Percentiles rank a stretch among this genome's conserved stretches.
These are phyloP conservation scores for Exophiala oligosperma DNA, from an alignment of 2,329 filamentous ascomycete species.

Conservation along the genomic window DNA sequence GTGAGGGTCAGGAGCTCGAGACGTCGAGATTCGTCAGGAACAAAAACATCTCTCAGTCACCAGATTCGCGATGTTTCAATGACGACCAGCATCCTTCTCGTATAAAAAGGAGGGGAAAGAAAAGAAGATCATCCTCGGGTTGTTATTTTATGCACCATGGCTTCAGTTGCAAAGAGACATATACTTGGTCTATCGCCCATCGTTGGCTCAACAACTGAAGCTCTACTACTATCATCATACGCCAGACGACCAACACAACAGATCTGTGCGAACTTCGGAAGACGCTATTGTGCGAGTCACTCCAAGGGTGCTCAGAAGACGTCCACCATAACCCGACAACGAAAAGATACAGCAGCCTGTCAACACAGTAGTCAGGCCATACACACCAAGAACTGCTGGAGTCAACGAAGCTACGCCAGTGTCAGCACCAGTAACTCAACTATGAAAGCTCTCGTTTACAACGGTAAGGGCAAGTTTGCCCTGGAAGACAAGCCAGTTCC, in stretches of 20 bases:
- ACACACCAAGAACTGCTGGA: not conserved
- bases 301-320: not conserved
- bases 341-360: not conserved
- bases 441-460: constrained; percentile 53
- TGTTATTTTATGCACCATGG: not conserved
- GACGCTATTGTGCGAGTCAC: not conserved
- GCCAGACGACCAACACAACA: not conserved
- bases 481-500: constrained; percentile 47
- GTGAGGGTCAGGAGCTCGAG: not conserved
- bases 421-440: not conserved
- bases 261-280: not conserved
- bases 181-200: not conserved
- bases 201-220: not conserved
- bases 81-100: not conserved
- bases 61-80: not conserved
- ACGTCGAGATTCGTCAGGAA: not conserved
- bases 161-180: not conserved
- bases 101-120: not conserved
- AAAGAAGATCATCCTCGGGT: not conserved
- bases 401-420: not conserved
- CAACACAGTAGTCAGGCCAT: not conserved
- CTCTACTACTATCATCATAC: not conserved
- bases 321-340: not conserved
- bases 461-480: constrained; percentile 35
- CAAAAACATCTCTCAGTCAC: not conserved